These are phyloP conservation scores for Penicillium desertorum DNA, from an alignment of 495 filamentous ascomycete species.

Conservation along the genomic window DNA sequence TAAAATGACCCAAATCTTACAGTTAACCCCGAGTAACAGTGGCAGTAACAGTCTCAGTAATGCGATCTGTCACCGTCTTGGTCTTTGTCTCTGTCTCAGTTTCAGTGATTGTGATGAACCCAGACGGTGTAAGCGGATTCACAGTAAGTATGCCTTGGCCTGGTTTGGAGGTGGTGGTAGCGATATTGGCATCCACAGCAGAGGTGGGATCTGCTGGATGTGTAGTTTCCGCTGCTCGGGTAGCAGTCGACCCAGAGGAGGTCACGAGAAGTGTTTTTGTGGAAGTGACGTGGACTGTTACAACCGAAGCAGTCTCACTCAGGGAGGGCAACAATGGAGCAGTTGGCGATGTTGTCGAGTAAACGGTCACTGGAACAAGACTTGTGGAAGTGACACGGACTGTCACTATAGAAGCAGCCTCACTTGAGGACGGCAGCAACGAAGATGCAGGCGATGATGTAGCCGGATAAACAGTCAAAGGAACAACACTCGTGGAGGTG, in stretches of 20 bases:
- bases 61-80: conserved; percentile 13
- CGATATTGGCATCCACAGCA: not conserved
- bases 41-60: conserved; percentile 22
- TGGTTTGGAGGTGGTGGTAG: not conserved
- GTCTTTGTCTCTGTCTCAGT: conserved; percentile 16
- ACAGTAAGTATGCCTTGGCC: conserved; percentile 10
- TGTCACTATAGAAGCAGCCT: conserved; percentile 1
- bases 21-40: conserved; percentile 9
- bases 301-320: not conserved
- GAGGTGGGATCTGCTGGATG: not conserved
- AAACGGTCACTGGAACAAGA: conserved; percentile 12
- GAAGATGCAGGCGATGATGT: not conserved
- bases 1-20: not conserved
- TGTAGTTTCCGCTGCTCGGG: not conserved
- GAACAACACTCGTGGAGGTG: conserved; percentile 6
- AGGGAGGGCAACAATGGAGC: not conserved
- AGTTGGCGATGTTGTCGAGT: conserved; percentile 1
- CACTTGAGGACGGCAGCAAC: not conserved
- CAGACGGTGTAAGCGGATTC: conserved; percentile 14
- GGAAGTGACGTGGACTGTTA: not conserved
- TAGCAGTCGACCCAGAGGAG: not conserved
- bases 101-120: conserved; percentile 12
- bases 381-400: conserved; percentile 13
- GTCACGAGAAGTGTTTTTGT: not conserved
- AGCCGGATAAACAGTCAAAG: not conserved